Evolutionary conservation across 2,329 filamentous ascomycete genomes (phyloP), one percentile per base, ranked within the genome.

Genomic region (Lachnellula arida): DNA sequence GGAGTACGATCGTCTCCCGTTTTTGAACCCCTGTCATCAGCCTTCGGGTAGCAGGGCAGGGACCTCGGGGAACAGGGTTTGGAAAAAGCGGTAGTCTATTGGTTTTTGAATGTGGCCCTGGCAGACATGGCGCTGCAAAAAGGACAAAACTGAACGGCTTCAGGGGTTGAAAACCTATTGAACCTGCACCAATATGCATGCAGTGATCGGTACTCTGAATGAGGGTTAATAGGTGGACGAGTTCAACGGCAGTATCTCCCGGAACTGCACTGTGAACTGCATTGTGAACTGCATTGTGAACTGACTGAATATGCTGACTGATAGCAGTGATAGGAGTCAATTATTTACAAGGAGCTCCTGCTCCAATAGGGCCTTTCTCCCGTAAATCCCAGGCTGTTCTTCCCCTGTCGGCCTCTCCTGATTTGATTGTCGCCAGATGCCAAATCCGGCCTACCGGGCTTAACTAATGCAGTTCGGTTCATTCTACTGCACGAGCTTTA

Each of bases 391-490:
- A 32, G 9, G 28, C 28, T 32, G 28, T 28, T 28, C 28, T 12
- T 32, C 9, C 9, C 28, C 28, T 32, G 28, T 32, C 28, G 8
- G 28, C 9, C 2, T 32, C 28, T 32, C 22, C 23, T 17, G n/a
- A 47, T 32, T 23, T 22, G 9, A 9, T 9, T 32, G 28, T 32
- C 28, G 28, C 23, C 44, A 47, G 22, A 47, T 32, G 23, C 44
- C 44, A 47, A 47, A n/a, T 47, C 44, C 44, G 44, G 44, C 17
- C 44, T 47, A 47, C 23, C 32, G 44, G 44, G 44, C 44, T 47
- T 17, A 14, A 15, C 44, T 47, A 47, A 47, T 32, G 44, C 44
- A 47, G 44, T 22, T 22, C 15, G 23, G 44, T 47, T 47, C 44
- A 14, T 17, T 47, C 44, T 47, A 47, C 44, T 47, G 44, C 44